These are phyloP conservation scores for Coemansia sp. DNA, from an alignment of 192 early-diverging fungal genomes.

Conservation along the genomic window DNA sequence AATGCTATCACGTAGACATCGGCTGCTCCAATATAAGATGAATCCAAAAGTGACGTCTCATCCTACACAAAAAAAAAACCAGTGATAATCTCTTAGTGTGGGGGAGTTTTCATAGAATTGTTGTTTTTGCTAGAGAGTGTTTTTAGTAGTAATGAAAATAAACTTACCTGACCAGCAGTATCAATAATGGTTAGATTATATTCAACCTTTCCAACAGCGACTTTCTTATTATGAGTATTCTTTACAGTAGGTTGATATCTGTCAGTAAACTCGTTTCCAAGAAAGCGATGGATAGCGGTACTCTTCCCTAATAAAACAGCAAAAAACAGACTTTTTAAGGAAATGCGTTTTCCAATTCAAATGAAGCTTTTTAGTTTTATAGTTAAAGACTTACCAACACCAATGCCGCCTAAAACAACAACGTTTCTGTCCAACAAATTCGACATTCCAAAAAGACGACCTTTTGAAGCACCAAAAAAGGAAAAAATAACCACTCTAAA, in stretches of 20 bases:
- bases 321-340: neutral
- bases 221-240: constrained; percentile 84
- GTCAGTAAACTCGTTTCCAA: constrained; percentile 87
- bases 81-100: no score
- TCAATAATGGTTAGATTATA: constrained; percentile 90
- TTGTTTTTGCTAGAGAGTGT: neutral
- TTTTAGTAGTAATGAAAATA: neutral
- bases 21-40: constrained; percentile 84
- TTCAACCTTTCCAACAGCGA: constrained; percentile 79
- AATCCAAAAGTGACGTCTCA: constrained; percentile 91
- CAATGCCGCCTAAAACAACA: constrained; percentile 35
- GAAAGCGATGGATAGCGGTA: constrained; percentile 89
- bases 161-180: constrained; percentile 87
- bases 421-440: constrained; percentile 43
- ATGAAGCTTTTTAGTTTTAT: no score
- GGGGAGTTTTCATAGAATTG: no score
- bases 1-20: constrained; percentile 96
- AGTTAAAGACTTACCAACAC: constrained; percentile 25
- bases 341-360: no score
- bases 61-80: constrained; percentile 59
- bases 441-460: constrained; percentile 5
- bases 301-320: constrained; percentile 65
- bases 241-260: constrained; percentile 96
- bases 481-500: neutral
- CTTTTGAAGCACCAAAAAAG: neutral